Conservation (phyloP, 495 filamentous ascomycete genomes). For the Mytilinidion resinicola region DNA sequence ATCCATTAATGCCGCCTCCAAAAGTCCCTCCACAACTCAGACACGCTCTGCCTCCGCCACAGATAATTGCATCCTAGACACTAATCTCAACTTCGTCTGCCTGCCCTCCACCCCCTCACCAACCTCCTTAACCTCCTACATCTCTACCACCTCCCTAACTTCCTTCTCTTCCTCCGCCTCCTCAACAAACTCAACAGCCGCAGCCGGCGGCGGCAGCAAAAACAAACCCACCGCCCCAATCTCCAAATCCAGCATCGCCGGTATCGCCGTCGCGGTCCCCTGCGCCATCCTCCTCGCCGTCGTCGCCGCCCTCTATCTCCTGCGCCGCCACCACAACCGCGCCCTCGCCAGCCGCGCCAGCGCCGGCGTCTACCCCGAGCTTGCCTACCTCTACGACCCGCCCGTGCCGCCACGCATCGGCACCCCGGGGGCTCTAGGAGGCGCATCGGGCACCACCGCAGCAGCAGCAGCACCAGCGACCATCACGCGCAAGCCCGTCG, state of each 20-base stretch:
- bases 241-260: constrained; percentile 1
- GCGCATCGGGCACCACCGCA: constrained; percentile 3
- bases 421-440: not conserved
- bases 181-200: not conserved
- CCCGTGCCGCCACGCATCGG: not conserved
- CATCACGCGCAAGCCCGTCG: too few species aligned
- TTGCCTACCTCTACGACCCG: constrained; percentile 25
- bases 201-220: not conserved
- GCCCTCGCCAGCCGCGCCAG: constrained; percentile 3
- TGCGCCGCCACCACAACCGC: constrained; percentile 16
- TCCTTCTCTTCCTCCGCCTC: not conserved
- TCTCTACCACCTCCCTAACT: not conserved
- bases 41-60: too few species aligned
- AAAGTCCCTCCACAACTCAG: not conserved
- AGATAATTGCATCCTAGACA: too few species aligned
- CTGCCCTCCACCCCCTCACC: not conserved
- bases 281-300: constrained; percentile 16
- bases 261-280: not conserved
- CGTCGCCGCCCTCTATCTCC: constrained; percentile 17
- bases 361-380: constrained; percentile 20
- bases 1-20: not conserved
- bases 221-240: not conserved
- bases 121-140: not conserved
- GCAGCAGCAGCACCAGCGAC: constrained; percentile 2
- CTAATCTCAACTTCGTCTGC: too few species aligned